Percentiles rank a stretch among this genome's conserved stretches.
These are phyloP conservation scores for Marchantia polymorpha DNA, from an alignment of 225 moss, liverwort and hornwort genomes.

Conservation along the genomic window DNA sequence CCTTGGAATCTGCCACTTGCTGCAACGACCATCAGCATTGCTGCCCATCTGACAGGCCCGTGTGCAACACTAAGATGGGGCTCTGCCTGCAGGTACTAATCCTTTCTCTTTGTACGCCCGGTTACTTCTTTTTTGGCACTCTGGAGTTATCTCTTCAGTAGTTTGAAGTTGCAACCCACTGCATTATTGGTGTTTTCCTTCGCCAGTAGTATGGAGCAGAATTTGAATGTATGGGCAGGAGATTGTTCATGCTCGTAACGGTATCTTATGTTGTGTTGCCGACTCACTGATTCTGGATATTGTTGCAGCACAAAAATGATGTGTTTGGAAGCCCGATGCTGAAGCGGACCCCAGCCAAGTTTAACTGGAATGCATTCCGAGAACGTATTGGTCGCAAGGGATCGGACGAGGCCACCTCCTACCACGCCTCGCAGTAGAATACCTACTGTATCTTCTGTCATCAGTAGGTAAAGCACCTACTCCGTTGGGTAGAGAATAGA, in stretches of 20 bases:
- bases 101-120: neutral
- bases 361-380: slow-evolving; percentile 18
- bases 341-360: slow-evolving; percentile 6
- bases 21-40: slow-evolving; percentile 32
- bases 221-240: neutral
- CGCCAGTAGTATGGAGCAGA: neutral
- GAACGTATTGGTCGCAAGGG: slow-evolving; percentile 10
- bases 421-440: slow-evolving; percentile 14
- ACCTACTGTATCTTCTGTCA: neutral
- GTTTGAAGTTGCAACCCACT: neutral
- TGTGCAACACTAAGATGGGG: slow-evolving; percentile 25
- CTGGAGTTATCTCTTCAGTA: neutral
- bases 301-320: slow-evolving; percentile 21
- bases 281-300: neutral
- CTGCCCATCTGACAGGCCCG: slow-evolving; percentile 22
- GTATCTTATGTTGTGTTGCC: neutral
- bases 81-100: slow-evolving; percentile 26
- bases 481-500: neutral
- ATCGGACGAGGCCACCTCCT: neutral
- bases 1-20: slow-evolving; percentile 28
- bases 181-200: neutral
- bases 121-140: neutral
- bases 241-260: neutral
- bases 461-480: neutral
- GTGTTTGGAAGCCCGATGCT: slow-evolving; percentile 19